Evolutionary conservation across 2,329 filamentous ascomycete species (phyloP).

Genomic region (Graphiopsis chlorocephala): DNA sequence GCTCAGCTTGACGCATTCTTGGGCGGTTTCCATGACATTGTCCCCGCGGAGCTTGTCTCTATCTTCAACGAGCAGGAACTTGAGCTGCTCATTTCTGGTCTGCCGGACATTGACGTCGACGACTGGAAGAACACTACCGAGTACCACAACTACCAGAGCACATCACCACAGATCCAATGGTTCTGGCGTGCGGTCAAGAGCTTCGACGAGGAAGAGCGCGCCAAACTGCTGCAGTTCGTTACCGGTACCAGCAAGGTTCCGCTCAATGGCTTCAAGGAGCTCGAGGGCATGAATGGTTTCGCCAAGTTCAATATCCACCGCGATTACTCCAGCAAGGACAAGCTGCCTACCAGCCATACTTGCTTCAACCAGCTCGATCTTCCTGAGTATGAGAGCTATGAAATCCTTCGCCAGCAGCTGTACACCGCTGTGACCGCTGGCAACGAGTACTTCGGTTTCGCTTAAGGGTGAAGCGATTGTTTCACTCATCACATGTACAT

Average conservation of each 20-base stretch:
- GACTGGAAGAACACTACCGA: conserved; percentile 99
- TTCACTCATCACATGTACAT: conserved; percentile 2
- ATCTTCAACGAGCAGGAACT: conserved; percentile 99
- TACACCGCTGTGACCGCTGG: conserved; percentile 97
- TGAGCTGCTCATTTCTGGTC: conserved; percentile 90
- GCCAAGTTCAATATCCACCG: conserved; percentile 98
- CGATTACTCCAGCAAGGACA: conserved; percentile 94
- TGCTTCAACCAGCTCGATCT: conserved; percentile 99
- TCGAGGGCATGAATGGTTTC: conserved; percentile 98
- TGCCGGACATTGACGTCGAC: conserved; percentile 95
- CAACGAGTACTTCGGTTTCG: conserved; percentile 96
- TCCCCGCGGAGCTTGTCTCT: conserved; percentile 86
- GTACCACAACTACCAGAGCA: conserved; percentile 94
- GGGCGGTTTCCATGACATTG: conserved; percentile 92
- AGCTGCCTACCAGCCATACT: conserved; percentile 92
- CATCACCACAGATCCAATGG: conserved; percentile 97
- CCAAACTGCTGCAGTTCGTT: conserved; percentile 95
- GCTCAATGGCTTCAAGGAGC: conserved; percentile 96
- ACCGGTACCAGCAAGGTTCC: conserved; percentile 98
- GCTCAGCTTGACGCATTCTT: conserved; percentile 88
- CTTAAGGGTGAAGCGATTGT: conserved; percentile 52
- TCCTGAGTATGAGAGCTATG: conserved; percentile 96
- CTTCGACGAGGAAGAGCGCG: conserved; percentile 97
- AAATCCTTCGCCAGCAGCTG: conserved; percentile 79
- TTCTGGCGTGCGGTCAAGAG: conserved; percentile 98